These are phyloP conservation scores for Cichorium intybus DNA, from an alignment of 140 eudicot genomes.

Conservation along the genomic window DNA sequence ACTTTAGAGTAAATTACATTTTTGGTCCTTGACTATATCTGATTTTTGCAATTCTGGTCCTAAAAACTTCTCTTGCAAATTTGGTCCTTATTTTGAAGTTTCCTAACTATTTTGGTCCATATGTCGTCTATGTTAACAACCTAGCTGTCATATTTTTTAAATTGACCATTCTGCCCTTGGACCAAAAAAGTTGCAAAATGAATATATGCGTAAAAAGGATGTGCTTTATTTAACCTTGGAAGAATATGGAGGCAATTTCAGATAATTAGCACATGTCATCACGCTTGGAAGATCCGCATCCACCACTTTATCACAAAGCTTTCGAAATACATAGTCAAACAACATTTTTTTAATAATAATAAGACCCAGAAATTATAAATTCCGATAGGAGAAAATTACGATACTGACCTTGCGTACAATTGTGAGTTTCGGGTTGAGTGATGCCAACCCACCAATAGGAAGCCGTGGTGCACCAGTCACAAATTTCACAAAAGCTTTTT, in stretches of 20 bases:
- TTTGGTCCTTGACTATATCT: background rate
- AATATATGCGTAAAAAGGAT: too few species aligned
- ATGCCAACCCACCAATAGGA: slow-evolving; percentile 92
- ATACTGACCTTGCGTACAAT: slow-evolving; percentile 84
- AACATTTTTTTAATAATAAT: slow-evolving; percentile 1
- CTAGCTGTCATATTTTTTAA: too few species aligned
- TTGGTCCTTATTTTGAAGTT: too few species aligned
- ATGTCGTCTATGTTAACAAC: too few species aligned
- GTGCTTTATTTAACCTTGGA: slow-evolving; percentile 58
- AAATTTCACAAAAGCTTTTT: slow-evolving; percentile 80
- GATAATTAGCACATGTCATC: slow-evolving; percentile 97
- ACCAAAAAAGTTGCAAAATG: too few species aligned
- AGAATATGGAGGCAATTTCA: slow-evolving; percentile 94
- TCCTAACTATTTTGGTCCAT: too few species aligned
- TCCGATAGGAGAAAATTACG: background rate
- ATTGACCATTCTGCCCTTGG: background rate
- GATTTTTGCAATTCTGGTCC: background rate
- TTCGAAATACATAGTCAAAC: slow-evolving; percentile 17
- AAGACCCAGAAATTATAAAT: background rate
- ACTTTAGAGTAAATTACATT: background rate
- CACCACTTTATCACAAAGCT: slow-evolving; percentile 63
- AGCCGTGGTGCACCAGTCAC: slow-evolving; percentile 98
- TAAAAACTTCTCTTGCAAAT: too few species aligned
- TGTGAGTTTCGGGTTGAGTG: slow-evolving; percentile 90
- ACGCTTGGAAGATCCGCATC: slow-evolving; percentile 92